A percentile compares a stretch with the other conserved stretches of the same genome.
phyloP scores from a whole-genome alignment of 2,329 filamentous ascomycete genomes.

The Monosporascus ibericus region DNA sequence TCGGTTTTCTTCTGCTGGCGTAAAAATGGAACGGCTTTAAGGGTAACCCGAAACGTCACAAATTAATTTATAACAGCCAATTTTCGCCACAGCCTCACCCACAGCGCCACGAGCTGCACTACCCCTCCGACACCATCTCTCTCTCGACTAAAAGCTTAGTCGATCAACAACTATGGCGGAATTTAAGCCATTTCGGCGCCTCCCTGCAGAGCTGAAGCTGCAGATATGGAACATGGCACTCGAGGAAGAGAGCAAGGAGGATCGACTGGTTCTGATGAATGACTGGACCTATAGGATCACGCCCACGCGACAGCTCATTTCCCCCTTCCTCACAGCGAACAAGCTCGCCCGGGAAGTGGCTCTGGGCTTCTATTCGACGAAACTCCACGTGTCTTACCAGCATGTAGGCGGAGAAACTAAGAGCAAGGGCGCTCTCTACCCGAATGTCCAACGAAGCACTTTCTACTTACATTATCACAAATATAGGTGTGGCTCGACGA shows the following conservation, averaged over 20 bases:
- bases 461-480: no score
- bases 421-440: neutral
- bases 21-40: no score
- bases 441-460: neutral
- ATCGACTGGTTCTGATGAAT: neutral
- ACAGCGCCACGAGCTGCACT: neutral
- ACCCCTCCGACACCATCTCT: neutral
- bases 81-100: no score
- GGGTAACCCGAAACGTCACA: no score
- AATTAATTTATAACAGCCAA: no score
- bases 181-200: neutral
- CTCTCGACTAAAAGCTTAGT: no score
- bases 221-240: neutral
- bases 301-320: neutral
- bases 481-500: no score
- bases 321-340: neutral
- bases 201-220: neutral
- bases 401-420: neutral
- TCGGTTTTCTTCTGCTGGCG: no score
- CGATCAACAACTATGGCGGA: no score
- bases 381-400: neutral
- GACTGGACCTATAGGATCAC: neutral
- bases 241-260: neutral
- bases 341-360: neutral
- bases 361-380: neutral